phyloP scores from a whole-genome alignment of 1,284 basidiomycete species.

The Takashimella koratensis region DNA sequence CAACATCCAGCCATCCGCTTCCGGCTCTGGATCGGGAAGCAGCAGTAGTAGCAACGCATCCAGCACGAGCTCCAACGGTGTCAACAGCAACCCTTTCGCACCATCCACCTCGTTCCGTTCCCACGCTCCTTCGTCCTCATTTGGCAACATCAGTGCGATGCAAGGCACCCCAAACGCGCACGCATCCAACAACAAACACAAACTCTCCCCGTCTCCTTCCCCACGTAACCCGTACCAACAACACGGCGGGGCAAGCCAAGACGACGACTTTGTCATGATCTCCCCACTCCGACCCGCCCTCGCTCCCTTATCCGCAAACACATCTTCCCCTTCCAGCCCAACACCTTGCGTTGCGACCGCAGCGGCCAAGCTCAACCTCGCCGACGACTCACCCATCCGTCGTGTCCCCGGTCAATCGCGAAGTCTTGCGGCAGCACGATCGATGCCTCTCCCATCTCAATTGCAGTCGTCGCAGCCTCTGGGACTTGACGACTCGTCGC shows the following conservation, averaged over 20 bases:
- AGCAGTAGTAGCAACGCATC: conserved; percentile 4
- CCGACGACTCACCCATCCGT: conserved; percentile 41
- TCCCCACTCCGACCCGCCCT: conserved; percentile 29
- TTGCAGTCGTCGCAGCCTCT: not conserved
- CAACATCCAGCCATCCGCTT: conserved; percentile 8
- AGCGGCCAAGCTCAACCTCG: conserved; percentile 36
- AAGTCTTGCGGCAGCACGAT: conserved; percentile 22
- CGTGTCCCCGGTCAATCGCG: conserved; percentile 41
- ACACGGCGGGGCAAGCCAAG: conserved; percentile 10
- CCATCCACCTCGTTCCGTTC: conserved; percentile 8
- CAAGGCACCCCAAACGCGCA: not conserved
- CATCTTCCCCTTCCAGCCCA: conserved; percentile 37
- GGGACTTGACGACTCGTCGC: conserved; percentile 9
- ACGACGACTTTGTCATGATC: conserved; percentile 48
- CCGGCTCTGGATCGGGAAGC: conserved; percentile 4
- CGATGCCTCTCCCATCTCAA: conserved; percentile 1
- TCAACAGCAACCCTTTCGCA: not conserved
- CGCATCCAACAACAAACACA: conserved; percentile 37
- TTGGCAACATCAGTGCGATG: not conserved
- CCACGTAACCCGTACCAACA: conserved; percentile 11
- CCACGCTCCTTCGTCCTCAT: conserved; percentile 3
- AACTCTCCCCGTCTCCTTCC: conserved; percentile 41
- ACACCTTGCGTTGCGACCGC: conserved; percentile 34
- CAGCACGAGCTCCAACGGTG: not conserved
- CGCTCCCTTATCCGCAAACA: not conserved